These are phyloP conservation scores for Backusella macrospora DNA, from an alignment of 192 early-diverging fungal genomes.

Conservation along the genomic window DNA sequence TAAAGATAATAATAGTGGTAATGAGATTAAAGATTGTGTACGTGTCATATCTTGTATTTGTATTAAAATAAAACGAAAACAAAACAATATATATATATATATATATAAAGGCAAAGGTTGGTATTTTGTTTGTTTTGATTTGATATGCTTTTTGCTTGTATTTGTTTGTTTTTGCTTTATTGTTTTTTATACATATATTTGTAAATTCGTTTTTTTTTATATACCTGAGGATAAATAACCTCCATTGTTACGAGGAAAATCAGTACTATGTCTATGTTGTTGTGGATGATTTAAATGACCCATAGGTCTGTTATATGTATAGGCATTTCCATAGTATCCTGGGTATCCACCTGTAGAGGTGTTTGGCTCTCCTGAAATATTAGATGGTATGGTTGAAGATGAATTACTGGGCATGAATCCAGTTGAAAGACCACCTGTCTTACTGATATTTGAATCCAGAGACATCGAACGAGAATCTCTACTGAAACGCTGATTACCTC, in stretches of 20 bases:
- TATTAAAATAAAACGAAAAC: not conserved
- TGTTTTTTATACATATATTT: not conserved
- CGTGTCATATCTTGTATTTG: not conserved
- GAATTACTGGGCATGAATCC: not conserved
- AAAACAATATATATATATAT: not conserved
- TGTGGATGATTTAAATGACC: not conserved
- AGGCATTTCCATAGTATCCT: not conserved
- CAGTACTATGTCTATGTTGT: not conserved
- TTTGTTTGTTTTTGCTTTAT: too few species aligned
- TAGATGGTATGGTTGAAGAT: not conserved
- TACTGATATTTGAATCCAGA: conserved; percentile 6
- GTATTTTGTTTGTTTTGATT: not conserved
- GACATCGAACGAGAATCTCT: conserved; percentile 18
- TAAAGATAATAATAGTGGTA: not conserved
- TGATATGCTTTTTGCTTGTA: not conserved
- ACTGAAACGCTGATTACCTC: conserved; percentile 6
- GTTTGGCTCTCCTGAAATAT: not conserved
- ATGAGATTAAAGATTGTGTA: not conserved
- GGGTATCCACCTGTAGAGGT: not conserved
- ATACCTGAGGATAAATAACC: not conserved
- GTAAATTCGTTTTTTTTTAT: not conserved
- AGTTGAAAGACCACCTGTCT: not conserved
- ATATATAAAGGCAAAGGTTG: not conserved
- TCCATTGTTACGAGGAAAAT: conserved; percentile 3
- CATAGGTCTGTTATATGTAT: not conserved